Evolutionary conservation across 495 filamentous ascomycete species (phyloP), one percentile per base, ranked within the genome.

Genomic region (Podospora appendiculata): DNA sequence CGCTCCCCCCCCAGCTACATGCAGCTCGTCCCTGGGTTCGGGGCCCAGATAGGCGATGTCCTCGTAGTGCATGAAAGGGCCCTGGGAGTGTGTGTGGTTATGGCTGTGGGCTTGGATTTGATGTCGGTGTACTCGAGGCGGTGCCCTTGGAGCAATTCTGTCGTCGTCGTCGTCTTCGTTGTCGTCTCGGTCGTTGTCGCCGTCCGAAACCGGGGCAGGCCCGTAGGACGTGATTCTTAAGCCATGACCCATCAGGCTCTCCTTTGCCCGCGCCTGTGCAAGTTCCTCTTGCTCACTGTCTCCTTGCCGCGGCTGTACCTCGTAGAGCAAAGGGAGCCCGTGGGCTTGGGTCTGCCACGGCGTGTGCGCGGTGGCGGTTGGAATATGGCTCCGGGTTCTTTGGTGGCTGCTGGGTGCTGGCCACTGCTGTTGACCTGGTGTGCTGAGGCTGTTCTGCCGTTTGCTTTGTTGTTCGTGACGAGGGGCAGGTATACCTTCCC

Each of bases 31-130:
- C 13, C 61, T 60, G 6, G 58, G 49, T 33, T 54, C 55, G 10
- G 17, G 33, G n/a, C 25, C 43, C 19, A 63, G 52, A 38, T 58
- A 64, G 14, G 43, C 55, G 14, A 64, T n/a, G 42, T 66, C 61
- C 46, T 66, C 58, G 51, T 66, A 66, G 38, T 66, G 63, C 63
- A 66, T 66, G n/a, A 61, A 66, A 5, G 63, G 63, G 1, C 45
- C 48, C 8, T 32, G 25, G 25, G 25, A 2, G 25, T 25, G 25
- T 5, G 43, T 25, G 12, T 32, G 32, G 45, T 8, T 13, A 8
- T 14, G 5, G 11, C 33, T 47, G 13, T 16, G 25, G 8, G 8
- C n/a, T n/a, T 34, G 45, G 6, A 6, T 18, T 4, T 47, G 45
- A 2, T 35, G 32, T n/a, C 14, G 32, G 19, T 18, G 45, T 10